Evolutionary conservation across 2,329 filamentous ascomycete genomes (phyloP), one percentile per base, ranked within the genome.

Genomic region (Didymosphaeria variabile): DNA sequence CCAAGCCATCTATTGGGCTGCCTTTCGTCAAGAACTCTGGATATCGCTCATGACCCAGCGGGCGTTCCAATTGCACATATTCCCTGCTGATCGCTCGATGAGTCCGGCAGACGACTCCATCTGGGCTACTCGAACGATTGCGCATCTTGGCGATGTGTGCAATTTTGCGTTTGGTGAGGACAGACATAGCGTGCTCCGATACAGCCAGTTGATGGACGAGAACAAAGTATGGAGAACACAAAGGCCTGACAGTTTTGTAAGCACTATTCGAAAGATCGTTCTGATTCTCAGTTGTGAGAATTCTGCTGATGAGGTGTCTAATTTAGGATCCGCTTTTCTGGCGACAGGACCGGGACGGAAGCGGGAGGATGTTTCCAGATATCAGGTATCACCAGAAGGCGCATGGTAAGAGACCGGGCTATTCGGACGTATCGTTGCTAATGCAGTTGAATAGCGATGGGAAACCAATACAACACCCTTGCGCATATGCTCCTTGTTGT

Each of bases 41-140:
- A 77, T 77, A 26, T 76, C 75, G 13, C 58, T 78, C 13, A 78
- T 77, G 74, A 72, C 74, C 1, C 75, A 77, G 46, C 72, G 73
- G 34, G 71, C 75, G 9, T 77, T 77, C 40, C 73, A 75, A 36
- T 49, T 77, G 17, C 74, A 78, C 44, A 76, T 78, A 4, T 77
- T 77, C n/a, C 73, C 74, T 2, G 73, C 74, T 26, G 77, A 80
- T 65, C 72, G 79, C 15, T 79, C 78, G 0, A 72, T 79, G 8
- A 75, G 79, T 55, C 73, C 77, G 17, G 74, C 77, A 1, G 75
- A 75, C 26, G 79, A 81, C 58, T 79, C 77, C 5, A 71, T 77
- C 7, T 81, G 79, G 79, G 79, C 79, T 19, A 80, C 79, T 36
- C 73, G 79, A 12, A 79, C 79, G 19, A 80, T 81, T 46, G 73